Evolutionary conservation across 495 filamentous ascomycete genomes (phyloP).

Genomic region (Cercophora samala): DNA sequence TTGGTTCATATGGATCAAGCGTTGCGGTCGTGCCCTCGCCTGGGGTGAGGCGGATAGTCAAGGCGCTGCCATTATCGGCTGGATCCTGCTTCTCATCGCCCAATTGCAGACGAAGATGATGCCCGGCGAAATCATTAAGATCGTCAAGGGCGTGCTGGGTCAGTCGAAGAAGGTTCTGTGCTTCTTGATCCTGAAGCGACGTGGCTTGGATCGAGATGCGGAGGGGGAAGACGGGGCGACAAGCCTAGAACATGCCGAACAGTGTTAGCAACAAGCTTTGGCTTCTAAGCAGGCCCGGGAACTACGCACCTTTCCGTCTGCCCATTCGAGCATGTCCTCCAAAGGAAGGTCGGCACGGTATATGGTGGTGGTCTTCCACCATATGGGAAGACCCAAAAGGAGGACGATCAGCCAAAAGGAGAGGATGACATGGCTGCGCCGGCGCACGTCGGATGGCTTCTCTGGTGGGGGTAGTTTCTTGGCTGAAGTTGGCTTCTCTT

Average conservation of each 20-base stretch:
- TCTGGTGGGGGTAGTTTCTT: conserved; percentile 67
- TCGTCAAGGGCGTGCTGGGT: conserved; percentile 91
- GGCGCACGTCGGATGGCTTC: conserved; percentile 61
- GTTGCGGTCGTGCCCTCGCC: conserved; percentile 59
- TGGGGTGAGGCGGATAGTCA: conserved; percentile 66
- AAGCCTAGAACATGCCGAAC: conserved; percentile 55
- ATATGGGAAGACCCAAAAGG: conserved; percentile 85
- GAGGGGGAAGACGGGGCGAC: conserved; percentile 82
- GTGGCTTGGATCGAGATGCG: conserved; percentile 74
- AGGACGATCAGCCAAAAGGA: conserved; percentile 91
- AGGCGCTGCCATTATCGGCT: conserved; percentile 51
- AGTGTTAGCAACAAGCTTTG: conserved; percentile 6
- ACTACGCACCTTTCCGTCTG: conserved; percentile 74
- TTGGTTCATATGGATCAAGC: conserved; percentile 64
- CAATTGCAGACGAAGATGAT: conserved; percentile 72
- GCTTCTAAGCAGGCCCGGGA: background rate
- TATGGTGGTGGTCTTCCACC: conserved; percentile 95
- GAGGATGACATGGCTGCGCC: conserved; percentile 69
- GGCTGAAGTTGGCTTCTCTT: background rate
- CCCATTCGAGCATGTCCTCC: conserved; percentile 86
- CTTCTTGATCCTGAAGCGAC: conserved; percentile 62
- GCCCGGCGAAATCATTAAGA: conserved; percentile 86
- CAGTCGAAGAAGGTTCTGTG: conserved; percentile 70
- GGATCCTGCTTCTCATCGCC: conserved; percentile 22
- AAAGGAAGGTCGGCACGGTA: conserved; percentile 83